A percentile compares a stretch with the other conserved stretches of the same genome.
Conservation (phyloP, 2,329 filamentous ascomycete genomes). For the Aspergillus hortae region DNA sequence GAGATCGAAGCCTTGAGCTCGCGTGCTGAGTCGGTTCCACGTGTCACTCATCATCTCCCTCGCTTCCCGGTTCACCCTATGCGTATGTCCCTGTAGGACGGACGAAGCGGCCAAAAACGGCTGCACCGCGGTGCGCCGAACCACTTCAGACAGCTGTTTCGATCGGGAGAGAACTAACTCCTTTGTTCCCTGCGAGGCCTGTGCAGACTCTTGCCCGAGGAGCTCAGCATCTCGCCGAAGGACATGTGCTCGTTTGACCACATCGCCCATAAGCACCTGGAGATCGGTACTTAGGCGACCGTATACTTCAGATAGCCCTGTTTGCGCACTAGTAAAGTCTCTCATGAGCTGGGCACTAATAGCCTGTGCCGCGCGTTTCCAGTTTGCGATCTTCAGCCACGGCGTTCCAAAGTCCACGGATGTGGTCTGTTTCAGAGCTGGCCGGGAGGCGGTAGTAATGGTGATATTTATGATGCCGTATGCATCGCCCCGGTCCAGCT, state of each 20-base stretch:
- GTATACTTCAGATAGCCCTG: constrained; percentile 35
- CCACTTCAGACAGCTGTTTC: constrained; percentile 30
- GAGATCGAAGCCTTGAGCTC: constrained; percentile 21
- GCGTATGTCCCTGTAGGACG: constrained; percentile 27
- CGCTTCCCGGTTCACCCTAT: constrained; percentile 25
- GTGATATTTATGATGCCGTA: constrained; percentile 49
- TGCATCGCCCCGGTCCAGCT: constrained; percentile 48
- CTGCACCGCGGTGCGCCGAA: constrained; percentile 29
- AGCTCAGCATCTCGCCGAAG: constrained; percentile 28
- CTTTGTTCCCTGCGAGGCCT: constrained; percentile 18
- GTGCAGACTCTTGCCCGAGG: constrained; percentile 22
- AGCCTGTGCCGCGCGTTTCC: constrained; percentile 40
- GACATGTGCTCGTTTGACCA: constrained; percentile 32
- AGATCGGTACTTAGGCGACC: constrained; percentile 37
- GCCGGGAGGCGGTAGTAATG: constrained; percentile 38
- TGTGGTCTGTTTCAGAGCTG: constrained; percentile 32
- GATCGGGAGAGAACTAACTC: constrained; percentile 29
- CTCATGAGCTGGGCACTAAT: constrained; percentile 34
- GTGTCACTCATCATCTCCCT: constrained; percentile 24
- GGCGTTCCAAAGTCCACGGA: constrained; percentile 44
- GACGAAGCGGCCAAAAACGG: constrained; percentile 30
- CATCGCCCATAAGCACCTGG: constrained; percentile 35
- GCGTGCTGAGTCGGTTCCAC: constrained; percentile 25
- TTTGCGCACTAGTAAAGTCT: constrained; percentile 38
- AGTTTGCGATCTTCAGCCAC: constrained; percentile 46